A percentile compares a stretch with the other conserved stretches of the same genome.
Evolutionary conservation across 1,284 basidiomycete genomes (phyloP).

Genomic region (Tilletia indica): DNA sequence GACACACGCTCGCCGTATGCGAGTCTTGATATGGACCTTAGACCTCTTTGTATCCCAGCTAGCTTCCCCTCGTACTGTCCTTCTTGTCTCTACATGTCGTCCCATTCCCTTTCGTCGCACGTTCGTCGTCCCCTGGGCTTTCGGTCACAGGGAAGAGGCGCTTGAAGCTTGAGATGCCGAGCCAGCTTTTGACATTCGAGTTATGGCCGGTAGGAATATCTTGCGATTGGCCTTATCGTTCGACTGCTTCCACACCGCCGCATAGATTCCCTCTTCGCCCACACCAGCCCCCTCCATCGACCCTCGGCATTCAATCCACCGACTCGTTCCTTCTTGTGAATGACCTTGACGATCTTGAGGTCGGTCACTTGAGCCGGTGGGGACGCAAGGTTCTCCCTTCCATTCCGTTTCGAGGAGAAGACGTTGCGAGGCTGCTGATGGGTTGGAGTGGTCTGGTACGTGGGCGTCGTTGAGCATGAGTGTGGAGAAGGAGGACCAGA

Average conservation of each 20-base stretch:
- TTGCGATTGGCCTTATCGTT: constrained; percentile 50
- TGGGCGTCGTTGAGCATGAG: constrained; percentile 15
- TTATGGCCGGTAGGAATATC: constrained; percentile 42
- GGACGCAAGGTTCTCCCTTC: constrained; percentile 36
- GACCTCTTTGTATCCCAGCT: too few relatives aligned
- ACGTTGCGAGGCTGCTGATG: constrained; percentile 19
- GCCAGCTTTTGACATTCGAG: neutral
- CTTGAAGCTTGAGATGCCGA: neutral
- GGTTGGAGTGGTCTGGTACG: constrained; percentile 21
- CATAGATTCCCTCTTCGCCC: constrained; percentile 21
- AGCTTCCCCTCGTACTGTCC: too few relatives aligned
- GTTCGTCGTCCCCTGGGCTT: too few relatives aligned
- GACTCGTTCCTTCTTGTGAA: constrained; percentile 40
- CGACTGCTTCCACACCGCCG: constrained; percentile 41
- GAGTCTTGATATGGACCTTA: too few relatives aligned
- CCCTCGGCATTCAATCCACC: constrained; percentile 26
- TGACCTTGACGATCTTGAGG: constrained; percentile 1
- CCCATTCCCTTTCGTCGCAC: too few relatives aligned
- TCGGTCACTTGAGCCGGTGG: neutral
- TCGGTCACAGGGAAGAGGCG: too few relatives aligned
- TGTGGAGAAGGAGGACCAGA: too few relatives aligned
- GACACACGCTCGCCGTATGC: too few relatives aligned
- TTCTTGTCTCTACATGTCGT: too few relatives aligned
- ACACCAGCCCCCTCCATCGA: neutral
- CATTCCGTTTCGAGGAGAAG: constrained; percentile 39